These are phyloP conservation scores for Bipolaris oryzae DNA, from an alignment of 2,329 filamentous ascomycete species.

Conservation along the genomic window DNA sequence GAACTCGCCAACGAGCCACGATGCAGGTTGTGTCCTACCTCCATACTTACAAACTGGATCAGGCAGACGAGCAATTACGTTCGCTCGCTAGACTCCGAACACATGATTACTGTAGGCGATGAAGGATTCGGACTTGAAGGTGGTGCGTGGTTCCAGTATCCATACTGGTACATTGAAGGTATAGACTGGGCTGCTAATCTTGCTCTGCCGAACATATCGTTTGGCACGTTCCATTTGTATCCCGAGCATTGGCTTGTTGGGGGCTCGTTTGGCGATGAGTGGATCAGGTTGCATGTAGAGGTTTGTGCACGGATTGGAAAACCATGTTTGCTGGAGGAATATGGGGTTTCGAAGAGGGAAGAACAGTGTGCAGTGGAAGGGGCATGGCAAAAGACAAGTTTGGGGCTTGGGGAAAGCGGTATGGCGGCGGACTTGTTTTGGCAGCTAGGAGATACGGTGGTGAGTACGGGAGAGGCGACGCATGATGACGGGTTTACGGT, in stretches of 20 bases:
- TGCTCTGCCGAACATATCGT: conserved; percentile 61
- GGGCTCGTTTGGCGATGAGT: conserved; percentile 52
- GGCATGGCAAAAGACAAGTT: conserved; percentile 40
- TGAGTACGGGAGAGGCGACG: conserved; percentile 30
- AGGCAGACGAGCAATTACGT: conserved; percentile 64
- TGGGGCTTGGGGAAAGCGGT: conserved; percentile 27
- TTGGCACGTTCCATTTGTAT: conserved; percentile 62
- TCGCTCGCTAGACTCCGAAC: conserved; percentile 65
- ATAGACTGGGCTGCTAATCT: conserved; percentile 60
- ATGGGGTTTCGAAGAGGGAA: conserved; percentile 34
- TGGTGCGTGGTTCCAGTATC: conserved; percentile 55
- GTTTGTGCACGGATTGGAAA: conserved; percentile 48
- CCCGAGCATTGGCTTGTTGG: conserved; percentile 50
- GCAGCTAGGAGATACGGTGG: conserved; percentile 39
- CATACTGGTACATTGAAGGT: conserved; percentile 59
- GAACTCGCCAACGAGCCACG: conserved; percentile 71
- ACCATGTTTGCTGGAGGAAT: conserved; percentile 51
- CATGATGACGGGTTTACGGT: conserved; percentile 42
- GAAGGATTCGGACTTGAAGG: conserved; percentile 61
- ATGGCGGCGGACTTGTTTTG: conserved; percentile 46
- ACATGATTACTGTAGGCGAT: conserved; percentile 69
- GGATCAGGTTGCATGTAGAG: conserved; percentile 55
- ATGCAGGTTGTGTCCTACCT: conserved; percentile 64
- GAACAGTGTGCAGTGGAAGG: conserved; percentile 39
- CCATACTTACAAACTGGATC: conserved; percentile 66